Base-by-base conservation (phyloP, 2,329 filamentous ascomycete genomes). In the Verticillium albo-atrum region DNA sequence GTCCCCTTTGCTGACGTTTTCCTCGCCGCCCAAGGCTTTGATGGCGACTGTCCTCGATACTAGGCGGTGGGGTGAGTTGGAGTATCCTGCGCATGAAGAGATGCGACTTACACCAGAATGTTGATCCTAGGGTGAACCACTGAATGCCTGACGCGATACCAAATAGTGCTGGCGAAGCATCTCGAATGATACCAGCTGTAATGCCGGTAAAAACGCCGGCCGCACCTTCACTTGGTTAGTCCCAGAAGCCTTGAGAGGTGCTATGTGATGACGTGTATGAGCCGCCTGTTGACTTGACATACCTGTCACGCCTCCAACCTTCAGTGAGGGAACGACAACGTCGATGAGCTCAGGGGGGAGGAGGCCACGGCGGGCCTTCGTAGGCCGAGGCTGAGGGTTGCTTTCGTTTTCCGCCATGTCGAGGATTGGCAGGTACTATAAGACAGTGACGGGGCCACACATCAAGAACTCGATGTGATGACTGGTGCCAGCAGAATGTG, bases 71-170 rank as follows among this genome's bases (percentile, higher is more conserved):
- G 51, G 14, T 14, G 35, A 12, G 58, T 69, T 56, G 68, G 60
- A 20, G 23, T 12, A 34, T 37, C 3, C 15, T 7, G 28, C 32
- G 34, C 3, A 28, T 51, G 25, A 60, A 27, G 27, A 56, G 35
- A 34, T 23, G 20, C 1, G 50, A 74, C 84, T 68, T 78, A 87
- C 89, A 88, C 81, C 88, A 94, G 71, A 88, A 97, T 17, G 85
- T 89, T 54, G 83, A 85, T 35, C 91, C 91, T 42, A 96, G 81
- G 50, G 85, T 82, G 73, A 91, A 91, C 85, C 91, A 97, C 75
- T 96, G 92, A 47, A 91, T 78, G 20, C 91, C 89, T 25, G 89
- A 87, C 37, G 88, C 82, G 14, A 89, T 66, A 0, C 91, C 88
- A 74, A 92, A 94, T 6, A 94, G 74, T 2, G 86, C 81, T 4